Conservation (phyloP, 306 rosid species). For the Ormosia semicastrata region DNA sequence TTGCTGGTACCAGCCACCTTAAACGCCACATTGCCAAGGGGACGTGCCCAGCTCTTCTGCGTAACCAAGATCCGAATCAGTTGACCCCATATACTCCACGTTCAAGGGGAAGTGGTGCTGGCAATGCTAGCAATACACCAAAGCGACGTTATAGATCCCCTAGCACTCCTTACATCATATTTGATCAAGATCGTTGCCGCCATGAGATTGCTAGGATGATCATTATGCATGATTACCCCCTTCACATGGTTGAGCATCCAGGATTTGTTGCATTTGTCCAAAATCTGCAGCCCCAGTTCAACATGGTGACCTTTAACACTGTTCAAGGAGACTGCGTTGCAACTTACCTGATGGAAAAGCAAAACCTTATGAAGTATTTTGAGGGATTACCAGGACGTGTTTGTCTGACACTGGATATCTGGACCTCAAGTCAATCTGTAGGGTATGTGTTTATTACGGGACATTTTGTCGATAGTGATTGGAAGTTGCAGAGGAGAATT, state of each 20-base stretch:
- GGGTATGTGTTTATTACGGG: constrained; percentile 89
- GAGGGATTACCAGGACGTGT: constrained; percentile 81
- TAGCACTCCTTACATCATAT: constrained; percentile 56
- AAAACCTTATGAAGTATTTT: constrained; percentile 55
- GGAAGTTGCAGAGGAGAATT: constrained; percentile 82
- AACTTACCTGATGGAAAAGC: constrained; percentile 79
- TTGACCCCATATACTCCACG: constrained; percentile 60
- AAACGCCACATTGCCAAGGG: constrained; percentile 97
- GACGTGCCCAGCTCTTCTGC: constrained; percentile 72
- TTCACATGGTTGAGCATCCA: constrained; percentile 95
- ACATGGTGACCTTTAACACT: constrained; percentile 85
- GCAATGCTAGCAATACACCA: constrained; percentile 50
- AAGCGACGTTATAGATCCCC: constrained; percentile 75
- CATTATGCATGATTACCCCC: constrained; percentile 94
- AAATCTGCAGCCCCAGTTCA: constrained; percentile 91
- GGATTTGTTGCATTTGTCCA: constrained; percentile 86
- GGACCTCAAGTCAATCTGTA: constrained; percentile 83
- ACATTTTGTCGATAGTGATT: constrained; percentile 82
- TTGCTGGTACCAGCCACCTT: constrained; percentile 96
- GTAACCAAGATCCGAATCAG: constrained; percentile 67
- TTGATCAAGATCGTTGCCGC: constrained; percentile 86
- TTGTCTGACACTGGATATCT: constrained; percentile 79
- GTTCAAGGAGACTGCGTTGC: constrained; percentile 97
- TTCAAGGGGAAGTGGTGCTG: constrained; percentile 42
- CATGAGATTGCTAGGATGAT: constrained; percentile 95